Evolutionary conservation across 768 basidiomycete species (phyloP), one percentile per base, ranked within the genome.

Genomic region (Mycena floridula): DNA sequence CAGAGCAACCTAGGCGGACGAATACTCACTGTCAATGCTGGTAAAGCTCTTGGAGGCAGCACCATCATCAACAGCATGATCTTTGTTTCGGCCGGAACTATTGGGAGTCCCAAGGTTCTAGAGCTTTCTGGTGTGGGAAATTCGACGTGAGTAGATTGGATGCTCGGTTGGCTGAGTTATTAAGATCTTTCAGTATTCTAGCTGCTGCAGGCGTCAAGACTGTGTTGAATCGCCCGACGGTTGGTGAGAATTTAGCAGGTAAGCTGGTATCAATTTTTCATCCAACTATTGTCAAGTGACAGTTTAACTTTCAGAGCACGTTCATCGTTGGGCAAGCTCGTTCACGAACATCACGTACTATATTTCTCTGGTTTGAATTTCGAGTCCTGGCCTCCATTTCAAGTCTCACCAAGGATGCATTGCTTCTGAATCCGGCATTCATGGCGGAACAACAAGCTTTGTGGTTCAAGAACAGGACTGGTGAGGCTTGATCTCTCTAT

Each of bases 11-110:
- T 72, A 7, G 58, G 58, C 38, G 66, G 69, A 47, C 63, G 76
- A 13, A 54, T 48, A 5, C 47, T 76, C 16, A 50, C 62, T 2
- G 52, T 65, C 8, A 53, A 54, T 30, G 64, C 64, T 2, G 64
- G 64, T 2, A 80, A 78, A 54, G 73, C 74, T 13, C 66, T 85
- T 21, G 81, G 82, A 41, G 81, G 81, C 1, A 74, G 72, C 7
- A 74, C 77, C 7, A 73, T 79, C 7, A 70, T 81, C 46, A 85
- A 85, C 60, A 60, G 59, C 44, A 65, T 65, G 64, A 62, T 65
- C 18, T 35, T 35, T 7, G 32, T 35, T n/a, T n/a, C n/a, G n/a
- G n/a, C n/a, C n/a, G n/a, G n/a, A n/a, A n/a, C n/a, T n/a, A n/a
- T n/a, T n/a, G n/a, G n/a, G n/a, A n/a, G n/a, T n/a, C n/a, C n/a